Base-by-base conservation (phyloP, 1,284 basidiomycete genomes). In the Trichosporon inkin region DNA sequence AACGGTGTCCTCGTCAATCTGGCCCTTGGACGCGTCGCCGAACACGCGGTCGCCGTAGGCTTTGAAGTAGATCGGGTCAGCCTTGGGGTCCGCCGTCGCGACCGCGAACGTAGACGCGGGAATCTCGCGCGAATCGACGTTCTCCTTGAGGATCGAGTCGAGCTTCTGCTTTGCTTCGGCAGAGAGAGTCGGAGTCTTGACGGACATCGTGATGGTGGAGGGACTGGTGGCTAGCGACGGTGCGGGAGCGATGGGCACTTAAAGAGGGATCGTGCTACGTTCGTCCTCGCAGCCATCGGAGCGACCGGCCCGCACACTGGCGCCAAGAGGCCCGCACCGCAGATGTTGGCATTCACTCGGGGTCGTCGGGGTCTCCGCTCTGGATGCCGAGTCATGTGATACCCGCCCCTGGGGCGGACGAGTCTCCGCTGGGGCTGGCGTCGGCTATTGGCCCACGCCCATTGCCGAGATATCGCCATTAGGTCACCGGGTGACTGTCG, bases 41-140 rank as follows among this genome's bases (percentile, higher is more conserved):
- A 68, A 71, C 5, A 65, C 62, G 44, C 44, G 59, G 39, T 70
- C 66, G 22, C 74, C 74, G 1, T 40, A 60, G 34, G 68, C 60
- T 47, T 69, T 67, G 38, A 62, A 64, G 54, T 71, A 74, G 8
- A 76, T 38, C 8, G 55, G 58, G 14, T 24, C 22, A 13, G 37
- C 56, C 7, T 55, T 37, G 17, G 54, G 47, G 37, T 62, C 61
- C 8, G 56, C 39, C 28, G 65, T 67, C 24, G 71, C 69, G 37
- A 70, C 63, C 0, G 68, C 69, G 51, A 67, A 72, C 14, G 70
- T 68, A 6, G 67, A 66, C 6, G 66, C 69, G 13, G 72, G 72
- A 8, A 73, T 61, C 3, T 63, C 38, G 20, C 59, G 55, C n/a
- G 59, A 54, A 14, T 62, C 51, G 36, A 66, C 64, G 6, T 58